phyloP scores from a whole-genome alignment of 352 stramenopile genomes.

The Pythium phragmiticola region DNA sequence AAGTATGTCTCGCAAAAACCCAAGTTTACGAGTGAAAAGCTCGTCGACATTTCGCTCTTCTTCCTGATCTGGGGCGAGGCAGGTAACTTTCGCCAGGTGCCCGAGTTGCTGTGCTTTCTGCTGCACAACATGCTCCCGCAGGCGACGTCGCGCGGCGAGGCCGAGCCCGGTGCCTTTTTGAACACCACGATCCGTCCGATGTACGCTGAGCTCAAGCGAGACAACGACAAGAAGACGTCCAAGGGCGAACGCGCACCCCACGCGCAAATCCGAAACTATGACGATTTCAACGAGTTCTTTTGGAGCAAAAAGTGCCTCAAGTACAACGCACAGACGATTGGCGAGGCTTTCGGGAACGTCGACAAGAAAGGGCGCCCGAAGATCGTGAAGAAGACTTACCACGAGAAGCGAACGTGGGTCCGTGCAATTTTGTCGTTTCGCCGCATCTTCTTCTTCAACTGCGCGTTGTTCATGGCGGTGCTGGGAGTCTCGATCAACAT shows the following conservation, averaged over 20 bases:
- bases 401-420: conserved; percentile 77
- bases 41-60: conserved; percentile 80
- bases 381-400: conserved; percentile 80
- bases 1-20: conserved; percentile 85
- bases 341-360: conserved; percentile 63
- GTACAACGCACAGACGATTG: conserved; percentile 63
- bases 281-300: conserved; percentile 90
- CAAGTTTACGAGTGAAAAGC: conserved; percentile 69
- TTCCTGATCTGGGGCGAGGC: conserved; percentile 87
- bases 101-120: conserved; percentile 79
- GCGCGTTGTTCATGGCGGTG: conserved; percentile 60
- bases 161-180: conserved; percentile 71
- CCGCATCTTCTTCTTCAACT: conserved; percentile 85
- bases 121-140: conserved; percentile 76
- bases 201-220: conserved; percentile 79
- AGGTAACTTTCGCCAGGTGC: conserved; percentile 81
- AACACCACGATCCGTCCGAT: conserved; percentile 75
- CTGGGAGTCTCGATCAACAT: conserved; percentile 75
- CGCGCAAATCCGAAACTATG: conserved; percentile 82
- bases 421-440: conserved; percentile 76
- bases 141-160: conserved; percentile 54
- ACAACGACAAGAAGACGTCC: conserved; percentile 88
- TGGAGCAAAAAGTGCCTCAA: conserved; percentile 87
- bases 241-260: conserved; percentile 72
- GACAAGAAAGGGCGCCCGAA: conserved; percentile 87